Evolutionary conservation across 1,284 basidiomycete species (phyloP).

Genomic region (Cryptococcus jaspeensis): DNA sequence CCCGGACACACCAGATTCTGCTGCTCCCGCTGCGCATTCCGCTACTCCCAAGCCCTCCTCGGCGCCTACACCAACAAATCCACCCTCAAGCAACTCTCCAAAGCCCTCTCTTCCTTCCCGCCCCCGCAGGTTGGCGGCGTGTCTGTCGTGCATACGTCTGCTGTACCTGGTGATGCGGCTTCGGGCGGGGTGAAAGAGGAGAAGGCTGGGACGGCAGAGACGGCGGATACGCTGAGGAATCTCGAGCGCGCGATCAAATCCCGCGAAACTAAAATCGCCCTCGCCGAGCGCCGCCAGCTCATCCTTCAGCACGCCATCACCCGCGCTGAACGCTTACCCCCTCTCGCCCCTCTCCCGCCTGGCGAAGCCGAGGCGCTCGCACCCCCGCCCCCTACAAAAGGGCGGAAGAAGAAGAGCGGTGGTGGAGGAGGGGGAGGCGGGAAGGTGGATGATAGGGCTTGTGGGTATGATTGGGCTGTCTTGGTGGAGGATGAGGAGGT

Average conservation of each 20-base stretch:
- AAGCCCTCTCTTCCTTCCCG: slow-evolving; percentile 30
- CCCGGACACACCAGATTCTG: slow-evolving; percentile 34
- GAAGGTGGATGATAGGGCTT: not conserved
- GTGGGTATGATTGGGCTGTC: slow-evolving; percentile 9
- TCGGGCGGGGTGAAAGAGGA: slow-evolving; percentile 1
- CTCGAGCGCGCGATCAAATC: no score
- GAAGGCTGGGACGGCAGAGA: not conserved
- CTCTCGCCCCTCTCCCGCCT: no score
- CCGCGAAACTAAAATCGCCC: no score
- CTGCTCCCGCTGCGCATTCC: slow-evolving; percentile 39
- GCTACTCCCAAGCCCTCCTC: slow-evolving; percentile 28
- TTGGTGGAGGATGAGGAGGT: no score
- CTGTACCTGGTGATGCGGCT: not conserved
- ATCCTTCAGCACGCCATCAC: no score
- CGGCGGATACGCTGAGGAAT: no score
- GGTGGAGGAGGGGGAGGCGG: slow-evolving; percentile 3
- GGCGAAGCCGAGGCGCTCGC: no score
- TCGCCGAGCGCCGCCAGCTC: no score
- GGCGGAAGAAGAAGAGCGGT: slow-evolving; percentile 1
- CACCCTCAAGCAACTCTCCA: slow-evolving; percentile 23
- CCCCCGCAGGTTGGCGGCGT: slow-evolving; percentile 24
- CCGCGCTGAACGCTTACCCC: no score
- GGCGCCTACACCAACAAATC: slow-evolving; percentile 32
- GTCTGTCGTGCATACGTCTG: slow-evolving; percentile 16
- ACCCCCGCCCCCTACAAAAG: not conserved